Percentiles rank a stretch among this genome's conserved stretches.
These are phyloP conservation scores for Phanerochaete carnosa DNA, from an alignment of 768 basidiomycete genomes.

Conservation along the genomic window DNA sequence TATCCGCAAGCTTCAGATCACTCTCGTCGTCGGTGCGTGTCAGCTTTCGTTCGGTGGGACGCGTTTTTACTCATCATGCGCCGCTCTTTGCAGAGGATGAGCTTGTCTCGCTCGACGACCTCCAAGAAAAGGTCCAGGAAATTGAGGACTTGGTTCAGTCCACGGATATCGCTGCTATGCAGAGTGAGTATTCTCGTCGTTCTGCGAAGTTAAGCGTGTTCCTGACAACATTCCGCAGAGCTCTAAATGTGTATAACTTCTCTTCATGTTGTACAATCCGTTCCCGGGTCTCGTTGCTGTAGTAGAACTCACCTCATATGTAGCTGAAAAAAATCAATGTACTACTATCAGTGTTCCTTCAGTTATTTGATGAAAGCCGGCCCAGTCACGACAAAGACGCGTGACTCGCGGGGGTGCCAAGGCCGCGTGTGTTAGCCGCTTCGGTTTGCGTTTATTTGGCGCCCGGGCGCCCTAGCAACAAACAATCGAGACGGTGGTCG, in stretches of 20 bases:
- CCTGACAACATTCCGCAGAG: conserved; percentile 1
- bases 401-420: too few relatives aligned
- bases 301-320: not conserved
- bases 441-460: conserved; percentile 10
- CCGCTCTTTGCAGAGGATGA: conserved; percentile 75
- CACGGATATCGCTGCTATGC: conserved; percentile 90
- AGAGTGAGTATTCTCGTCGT: conserved; percentile 51
- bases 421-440: conserved; percentile 2
- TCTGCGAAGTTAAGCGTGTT: not conserved
- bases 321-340: conserved; percentile 6
- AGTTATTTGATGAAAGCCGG: too few relatives aligned
- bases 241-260: conserved; percentile 2
- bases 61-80: conserved; percentile 12
- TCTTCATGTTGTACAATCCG: not conserved
- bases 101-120: conserved; percentile 86
- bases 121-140: conserved; percentile 87
- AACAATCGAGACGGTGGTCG: conserved; percentile 7
- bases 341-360: too few relatives aligned
- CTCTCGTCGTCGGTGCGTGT: conserved; percentile 44
- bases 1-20: conserved; percentile 88
- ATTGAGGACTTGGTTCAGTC: conserved; percentile 91
- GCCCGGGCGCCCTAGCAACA: conserved; percentile 3
- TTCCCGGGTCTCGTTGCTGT: not conserved
- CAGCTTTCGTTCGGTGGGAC: conserved; percentile 34
- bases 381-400: too few relatives aligned